Conservation (phyloP, 495 filamentous ascomycete genomes). For the Hypoxylon subgilvum region DNA sequence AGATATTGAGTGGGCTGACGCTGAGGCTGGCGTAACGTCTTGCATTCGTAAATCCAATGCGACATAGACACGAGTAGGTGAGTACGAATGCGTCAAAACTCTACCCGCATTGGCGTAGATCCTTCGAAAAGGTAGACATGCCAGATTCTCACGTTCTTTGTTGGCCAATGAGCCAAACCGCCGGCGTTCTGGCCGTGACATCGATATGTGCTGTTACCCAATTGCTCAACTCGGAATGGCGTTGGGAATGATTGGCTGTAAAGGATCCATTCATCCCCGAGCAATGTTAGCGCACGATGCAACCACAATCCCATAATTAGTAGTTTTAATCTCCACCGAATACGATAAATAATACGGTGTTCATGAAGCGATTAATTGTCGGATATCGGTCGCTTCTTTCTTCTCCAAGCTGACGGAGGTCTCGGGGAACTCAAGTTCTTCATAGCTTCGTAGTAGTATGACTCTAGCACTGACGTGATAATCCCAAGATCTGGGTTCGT, state of each 20-base stretch:
- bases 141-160: constrained; percentile 6
- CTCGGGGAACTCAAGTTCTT: not conserved
- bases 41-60: constrained; percentile 24
- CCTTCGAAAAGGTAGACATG: constrained; percentile 8
- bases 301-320: constrained; percentile 29
- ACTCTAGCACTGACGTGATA: constrained; percentile 1
- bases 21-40: constrained; percentile 34
- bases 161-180: constrained; percentile 20
- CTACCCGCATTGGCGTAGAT: constrained; percentile 26
- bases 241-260: constrained; percentile 22
- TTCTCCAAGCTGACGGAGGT: constrained; percentile 2
- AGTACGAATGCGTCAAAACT: constrained; percentile 12
- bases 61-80: constrained; percentile 31
- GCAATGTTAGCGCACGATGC: constrained; percentile 24
- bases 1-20: constrained; percentile 32
- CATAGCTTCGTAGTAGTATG: constrained; percentile 10
- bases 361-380: constrained; percentile 9
- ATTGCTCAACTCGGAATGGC: constrained; percentile 20
- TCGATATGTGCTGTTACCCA: constrained; percentile 26
- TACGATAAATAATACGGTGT: constrained; percentile 28
- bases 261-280: constrained; percentile 5
- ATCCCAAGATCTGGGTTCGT: constrained; percentile 15
- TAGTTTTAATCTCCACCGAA: constrained; percentile 31
- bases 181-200: constrained; percentile 15
- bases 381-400: constrained; percentile 10